A percentile compares a stretch with the other conserved stretches of the same genome.
phyloP scores from a whole-genome alignment of 805 yeast species.

The Diddensiella caesifluorescens region DNA sequence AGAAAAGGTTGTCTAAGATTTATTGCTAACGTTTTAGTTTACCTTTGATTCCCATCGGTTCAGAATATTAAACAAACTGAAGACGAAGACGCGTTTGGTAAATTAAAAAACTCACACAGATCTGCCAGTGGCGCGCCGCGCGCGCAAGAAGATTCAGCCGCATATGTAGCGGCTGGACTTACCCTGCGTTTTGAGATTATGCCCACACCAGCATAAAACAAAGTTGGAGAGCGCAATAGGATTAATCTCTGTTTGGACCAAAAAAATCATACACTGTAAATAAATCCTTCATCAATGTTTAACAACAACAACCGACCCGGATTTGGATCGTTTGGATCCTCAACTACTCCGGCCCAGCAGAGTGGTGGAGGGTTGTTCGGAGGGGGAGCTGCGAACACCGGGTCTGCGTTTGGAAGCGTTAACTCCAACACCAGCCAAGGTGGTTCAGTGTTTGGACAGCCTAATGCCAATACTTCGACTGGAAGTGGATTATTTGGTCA shows the following conservation, averaged over 20 bases:
- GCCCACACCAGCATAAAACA: too few relatives aligned
- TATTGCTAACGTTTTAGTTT: background rate
- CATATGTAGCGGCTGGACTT: too few relatives aligned
- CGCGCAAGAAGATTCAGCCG: too few relatives aligned
- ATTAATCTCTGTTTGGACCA: too few relatives aligned
- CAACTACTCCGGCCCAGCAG: slow-evolving; percentile 3
- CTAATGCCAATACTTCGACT: slow-evolving; percentile 12
- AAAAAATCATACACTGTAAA: too few relatives aligned
- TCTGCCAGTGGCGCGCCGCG: too few relatives aligned
- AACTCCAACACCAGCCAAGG: slow-evolving; percentile 6
- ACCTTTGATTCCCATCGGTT: slow-evolving; percentile 33
- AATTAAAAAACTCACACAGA: too few relatives aligned
- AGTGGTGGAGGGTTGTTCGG: slow-evolving; percentile 24
- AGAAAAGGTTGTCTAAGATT: too few relatives aligned
- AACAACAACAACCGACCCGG: slow-evolving; percentile 20
- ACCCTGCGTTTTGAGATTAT: too few relatives aligned
- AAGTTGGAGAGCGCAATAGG: too few relatives aligned
- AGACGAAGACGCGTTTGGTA: background rate
- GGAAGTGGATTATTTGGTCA: slow-evolving; percentile 28
- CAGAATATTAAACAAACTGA: background rate
- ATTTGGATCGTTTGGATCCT: slow-evolving; percentile 20
- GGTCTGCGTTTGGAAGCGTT: slow-evolving; percentile 6
- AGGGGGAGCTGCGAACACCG: slow-evolving; percentile 6
- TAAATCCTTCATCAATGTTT: too few relatives aligned
- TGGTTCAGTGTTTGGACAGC: slow-evolving; percentile 21